Base-by-base conservation (phyloP, 805 yeast genomes). In the Kuraishia piskuri region DNA sequence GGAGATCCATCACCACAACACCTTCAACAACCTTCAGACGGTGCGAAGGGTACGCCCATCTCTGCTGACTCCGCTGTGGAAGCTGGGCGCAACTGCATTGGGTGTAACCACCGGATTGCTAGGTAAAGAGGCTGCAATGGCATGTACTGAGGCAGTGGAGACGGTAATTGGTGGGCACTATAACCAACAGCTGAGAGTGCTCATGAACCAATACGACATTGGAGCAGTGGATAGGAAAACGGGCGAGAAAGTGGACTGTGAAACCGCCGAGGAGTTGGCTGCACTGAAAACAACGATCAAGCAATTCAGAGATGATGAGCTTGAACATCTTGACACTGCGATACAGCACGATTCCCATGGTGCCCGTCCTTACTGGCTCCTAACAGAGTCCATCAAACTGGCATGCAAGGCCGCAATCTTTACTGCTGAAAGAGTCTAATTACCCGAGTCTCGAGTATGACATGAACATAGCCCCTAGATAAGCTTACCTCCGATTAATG, bases 61-160 rank as follows among this genome's bases (percentile, higher is more conserved):
- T 0, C 61, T 94, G 17, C 68, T 94, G 46, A 91, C 98, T 0
- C 99, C 99, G 1, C 62, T 89, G 1, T 94, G 99, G 99, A 90
- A 88, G 65, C 68, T 80, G 0, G 98, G 97, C 2, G 98, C 99
- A 0, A 75, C 86, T 50, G 83, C 84, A 0, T 75, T 94, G 73
- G 99, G 99, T 2, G 81, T 82, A 1, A 86, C 84, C 1, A 94
- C 98, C 0, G 97, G 96, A 0, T 61, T 87, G 52, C 69, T 90
- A 57, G 86, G 97, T 19, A 89, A 90, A 63, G 97, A 92, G 65
- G 97, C 96, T 2, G 98, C 99, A 2, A 94, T 94, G 99, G 98
- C 99, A 1, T 94, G 99, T 67, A 94, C 99, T 0, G 98, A 91
- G 56, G 98, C 98, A 0, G 98, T 94, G 1, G 99, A 94, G 68